Evolutionary conservation across 2,329 filamentous ascomycete genomes (phyloP).

Genomic region (Colletotrichum sp.): DNA sequence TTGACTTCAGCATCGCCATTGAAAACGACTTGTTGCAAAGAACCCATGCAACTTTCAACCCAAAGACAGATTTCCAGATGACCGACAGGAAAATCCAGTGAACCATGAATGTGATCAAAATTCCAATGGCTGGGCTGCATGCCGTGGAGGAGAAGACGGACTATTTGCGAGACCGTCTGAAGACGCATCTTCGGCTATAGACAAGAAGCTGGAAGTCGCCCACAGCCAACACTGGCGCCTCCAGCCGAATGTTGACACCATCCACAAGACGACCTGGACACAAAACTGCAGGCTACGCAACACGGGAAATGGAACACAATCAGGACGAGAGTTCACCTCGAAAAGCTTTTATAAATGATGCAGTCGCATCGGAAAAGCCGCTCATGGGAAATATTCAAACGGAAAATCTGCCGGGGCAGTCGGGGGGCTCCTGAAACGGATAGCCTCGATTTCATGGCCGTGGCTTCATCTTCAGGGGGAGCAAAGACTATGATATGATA

Average conservation of each 20-base stretch:
- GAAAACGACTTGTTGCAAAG: neutral
- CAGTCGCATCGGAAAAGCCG: neutral
- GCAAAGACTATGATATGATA: neutral
- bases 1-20: neutral
- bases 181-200: neutral
- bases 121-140: neutral
- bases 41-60: neutral
- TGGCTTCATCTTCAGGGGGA: neutral
- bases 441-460: neutral
- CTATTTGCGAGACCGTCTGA: neutral
- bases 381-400: neutral
- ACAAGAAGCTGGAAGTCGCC: no score
- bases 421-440: neutral
- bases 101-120: neutral
- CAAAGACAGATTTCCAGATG: neutral
- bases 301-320: rapidly evolving
- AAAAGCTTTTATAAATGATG: rapidly evolving
- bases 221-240: no score
- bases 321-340: rapidly evolving
- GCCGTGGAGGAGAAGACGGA: neutral
- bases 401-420: neutral
- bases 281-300: rapidly evolving
- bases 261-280: neutral
- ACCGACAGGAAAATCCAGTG: rapidly evolving
- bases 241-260: neutral